These are phyloP conservation scores for Lyophyllum shimeji DNA, from an alignment of 768 basidiomycete genomes.

Conservation along the genomic window DNA sequence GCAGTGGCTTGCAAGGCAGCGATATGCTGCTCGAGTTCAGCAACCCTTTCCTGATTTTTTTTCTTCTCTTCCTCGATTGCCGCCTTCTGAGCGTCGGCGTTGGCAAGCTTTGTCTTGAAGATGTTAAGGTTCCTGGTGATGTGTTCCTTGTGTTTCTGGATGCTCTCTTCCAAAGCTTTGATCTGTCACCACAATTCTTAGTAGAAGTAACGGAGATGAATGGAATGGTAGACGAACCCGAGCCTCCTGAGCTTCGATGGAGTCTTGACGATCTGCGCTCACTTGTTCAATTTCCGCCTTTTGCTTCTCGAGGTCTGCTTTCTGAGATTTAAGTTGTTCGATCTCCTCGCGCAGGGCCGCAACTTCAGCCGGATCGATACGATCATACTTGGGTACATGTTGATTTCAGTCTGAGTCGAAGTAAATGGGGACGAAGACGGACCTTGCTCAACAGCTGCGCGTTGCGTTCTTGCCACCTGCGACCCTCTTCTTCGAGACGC, in stretches of 20 bases:
- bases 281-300: constrained; percentile 19
- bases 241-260: constrained; percentile 22
- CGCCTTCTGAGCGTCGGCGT: constrained; percentile 35
- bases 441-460: constrained; percentile 81
- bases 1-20: constrained; percentile 28
- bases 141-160: constrained; percentile 37
- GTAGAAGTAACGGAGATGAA: not conserved
- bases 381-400: constrained; percentile 62
- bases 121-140: constrained; percentile 25
- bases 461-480: constrained; percentile 84
- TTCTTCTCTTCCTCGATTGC: constrained; percentile 36
- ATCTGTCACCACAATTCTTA: constrained; percentile 28
- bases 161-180: constrained; percentile 39
- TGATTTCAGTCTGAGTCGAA: not conserved
- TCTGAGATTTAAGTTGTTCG: constrained; percentile 46
- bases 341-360: constrained; percentile 78
- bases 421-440: constrained; percentile 4
- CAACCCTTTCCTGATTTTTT: constrained; percentile 36
- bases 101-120: constrained; percentile 33
- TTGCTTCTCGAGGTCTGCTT: constrained; percentile 29
- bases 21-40: constrained; percentile 35
- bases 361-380: constrained; percentile 84
- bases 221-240: constrained; percentile 25
- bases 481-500: constrained; percentile 74
- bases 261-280: constrained; percentile 29